Conservation (phyloP, 257 asterid species). For the Rubia yunnanensis region DNA sequence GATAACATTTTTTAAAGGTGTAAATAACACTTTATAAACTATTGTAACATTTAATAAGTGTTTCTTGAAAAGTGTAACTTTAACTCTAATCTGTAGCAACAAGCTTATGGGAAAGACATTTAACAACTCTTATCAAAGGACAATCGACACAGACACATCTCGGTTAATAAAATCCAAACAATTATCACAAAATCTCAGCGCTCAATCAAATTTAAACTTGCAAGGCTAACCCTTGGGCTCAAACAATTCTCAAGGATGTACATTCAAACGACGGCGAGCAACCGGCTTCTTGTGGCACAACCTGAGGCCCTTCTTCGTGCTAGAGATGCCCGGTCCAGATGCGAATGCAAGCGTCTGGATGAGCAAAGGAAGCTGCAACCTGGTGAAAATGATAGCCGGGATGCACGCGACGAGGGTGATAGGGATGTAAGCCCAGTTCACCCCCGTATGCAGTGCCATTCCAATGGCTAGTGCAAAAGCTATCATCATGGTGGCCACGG, state of each 20-base stretch:
- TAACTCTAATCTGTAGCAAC: too few species aligned
- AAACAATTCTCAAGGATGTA: too few species aligned
- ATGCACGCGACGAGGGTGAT: constrained; percentile 9
- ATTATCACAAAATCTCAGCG: background rate
- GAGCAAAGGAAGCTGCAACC: constrained; percentile 1
- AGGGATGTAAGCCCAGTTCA: constrained; percentile 1
- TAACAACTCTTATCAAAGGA: background rate
- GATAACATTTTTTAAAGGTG: too few species aligned
- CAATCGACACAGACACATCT: background rate
- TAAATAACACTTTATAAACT: too few species aligned
- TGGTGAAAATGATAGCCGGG: background rate
- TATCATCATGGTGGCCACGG: constrained; percentile 2
- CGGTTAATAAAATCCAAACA: too few species aligned
- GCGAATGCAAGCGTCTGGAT: background rate
- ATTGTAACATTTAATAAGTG: too few species aligned
- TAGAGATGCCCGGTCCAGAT: background rate
- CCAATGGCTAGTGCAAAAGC: constrained; percentile 5
- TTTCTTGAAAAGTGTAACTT: too few species aligned
- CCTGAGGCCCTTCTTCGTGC: background rate
- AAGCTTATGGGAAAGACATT: too few species aligned
- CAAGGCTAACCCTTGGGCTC: too few species aligned
- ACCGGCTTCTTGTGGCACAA: background rate
- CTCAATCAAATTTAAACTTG: too few species aligned
- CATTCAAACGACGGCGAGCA: too few species aligned
- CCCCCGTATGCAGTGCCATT: background rate